Evolutionary conservation across 345 rosid species (phyloP), one percentile per base, ranked within the genome.

Genomic region (Diplotaxis tenuifolia): DNA sequence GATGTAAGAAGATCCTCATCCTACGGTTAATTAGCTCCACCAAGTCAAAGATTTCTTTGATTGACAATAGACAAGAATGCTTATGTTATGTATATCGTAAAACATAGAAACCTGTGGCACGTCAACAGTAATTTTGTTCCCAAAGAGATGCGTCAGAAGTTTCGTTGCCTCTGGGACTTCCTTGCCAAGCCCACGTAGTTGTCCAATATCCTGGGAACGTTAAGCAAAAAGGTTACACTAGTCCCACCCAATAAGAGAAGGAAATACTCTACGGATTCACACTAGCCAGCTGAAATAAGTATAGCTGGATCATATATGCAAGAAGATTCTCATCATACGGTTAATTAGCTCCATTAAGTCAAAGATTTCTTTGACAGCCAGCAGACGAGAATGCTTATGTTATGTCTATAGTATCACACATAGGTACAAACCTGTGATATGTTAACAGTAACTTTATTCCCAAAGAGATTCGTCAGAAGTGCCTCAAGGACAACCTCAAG

Each of bases 401-500:
- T 2, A 29, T 0, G 32, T 29, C 32, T 29, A 29, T 31, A 10
- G 62, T 50, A 56, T n/a, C n/a, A 52, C 73, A 21, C 53, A 59
- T 56, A n/a, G 18, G n/a, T 50, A 70, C 74, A 40, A 53, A 93
- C 98, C 94, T 89, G 97, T 38, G 98, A 97, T 88, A 87, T 76
- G 78, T 93, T 91, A 82, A 90, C 85, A 27, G 86, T 84, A 47
- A 93, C 91, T 93, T 89, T 87, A 70, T 93, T 93, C 6, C 87
- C 88, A 81, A 93, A 93, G 83, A 90, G 96, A 84, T 90, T 85
- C 18, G 82, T 76, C 70, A 90, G 82, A 79, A 79, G 82, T 79
- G 84, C 86, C 82, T 86, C 86, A 2, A 92, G 86, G 70, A 86
- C 84, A 82, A 89, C 97, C 82, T 93, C 93, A 77, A 85, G 82